Base-by-base conservation (phyloP, 306 rosid species). In the Spatholobus suberectus region DNA sequence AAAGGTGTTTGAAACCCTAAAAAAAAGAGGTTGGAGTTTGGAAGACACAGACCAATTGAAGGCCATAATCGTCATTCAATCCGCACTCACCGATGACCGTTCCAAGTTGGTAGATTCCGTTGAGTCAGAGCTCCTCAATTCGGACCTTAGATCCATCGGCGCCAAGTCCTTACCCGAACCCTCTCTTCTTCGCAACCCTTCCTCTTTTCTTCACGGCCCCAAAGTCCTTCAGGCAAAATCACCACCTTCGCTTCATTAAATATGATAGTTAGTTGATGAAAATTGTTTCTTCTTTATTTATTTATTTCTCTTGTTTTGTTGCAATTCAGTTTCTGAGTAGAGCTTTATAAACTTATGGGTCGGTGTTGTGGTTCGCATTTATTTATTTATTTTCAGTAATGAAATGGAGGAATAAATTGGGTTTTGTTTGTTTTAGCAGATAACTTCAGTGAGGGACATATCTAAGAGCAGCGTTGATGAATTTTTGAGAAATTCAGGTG, bases 211-310 rank as follows among this genome's bases (percentile, higher is more conserved):
- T 85, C 89, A 77, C 51, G 97, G 97, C 59, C 96, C 96, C 61
- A 88, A 85, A 82, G 84, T 94, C 71, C 97, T 94, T 78, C 98
- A 92, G 97, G 97, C 80, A 87, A 71, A n/a, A n/a, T n/a, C n/a
- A n/a, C n/a, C n/a, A n/a, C n/a, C n/a, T n/a, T n/a, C n/a, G n/a
- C n/a, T n/a, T n/a, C n/a, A n/a, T n/a, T n/a, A n/a, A n/a, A n/a
- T n/a, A n/a, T n/a, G n/a, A n/a, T n/a, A n/a, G n/a, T n/a, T n/a
- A n/a, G n/a, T n/a, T n/a, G n/a, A n/a, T n/a, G n/a, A n/a, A n/a
- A n/a, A n/a, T n/a, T n/a, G n/a, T n/a, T n/a, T n/a, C n/a, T n/a
- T n/a, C n/a, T n/a, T n/a, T n/a, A n/a, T n/a, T 43, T 15, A 8
- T 24, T 29, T 29, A 29, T 29, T 29, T 29, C 3, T 29, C 32